Evolutionary conservation across 495 filamentous ascomycete species (phyloP).

Genomic region (Alectoria sarmentosa): DNA sequence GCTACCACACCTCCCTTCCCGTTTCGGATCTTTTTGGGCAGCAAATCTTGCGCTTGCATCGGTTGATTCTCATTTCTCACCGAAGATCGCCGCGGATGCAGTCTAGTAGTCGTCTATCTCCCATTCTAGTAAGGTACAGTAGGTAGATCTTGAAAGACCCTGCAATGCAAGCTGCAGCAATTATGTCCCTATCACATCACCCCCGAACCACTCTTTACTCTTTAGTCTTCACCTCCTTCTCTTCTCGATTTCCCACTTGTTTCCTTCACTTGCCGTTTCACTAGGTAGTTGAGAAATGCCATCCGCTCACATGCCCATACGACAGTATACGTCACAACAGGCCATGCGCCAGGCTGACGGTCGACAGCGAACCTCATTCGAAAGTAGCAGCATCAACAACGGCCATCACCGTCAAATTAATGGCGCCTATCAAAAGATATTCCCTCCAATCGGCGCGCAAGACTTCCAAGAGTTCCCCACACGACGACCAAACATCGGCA

Average conservation of each 20-base stretch:
- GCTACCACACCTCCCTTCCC: background rate
- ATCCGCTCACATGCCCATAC: constrained; percentile 15
- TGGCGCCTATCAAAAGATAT: constrained; percentile 22
- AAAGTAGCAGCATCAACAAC: constrained; percentile 3
- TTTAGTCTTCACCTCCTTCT: background rate
- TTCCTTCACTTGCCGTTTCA: background rate
- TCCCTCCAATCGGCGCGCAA: constrained; percentile 20
- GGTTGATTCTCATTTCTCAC: background rate
- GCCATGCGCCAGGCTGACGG: constrained; percentile 17
- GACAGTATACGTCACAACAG: constrained; percentile 18
- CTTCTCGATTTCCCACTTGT: background rate
- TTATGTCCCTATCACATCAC: background rate
- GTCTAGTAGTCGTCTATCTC: background rate
- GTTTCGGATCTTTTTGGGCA: background rate
- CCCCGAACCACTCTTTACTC: background rate
- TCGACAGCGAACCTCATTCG: constrained; percentile 15
- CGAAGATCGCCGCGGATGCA: background rate
- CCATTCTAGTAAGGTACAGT: no score
- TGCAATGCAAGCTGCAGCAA: background rate
- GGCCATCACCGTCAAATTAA: constrained; percentile 12
- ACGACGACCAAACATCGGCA: constrained; percentile 12
- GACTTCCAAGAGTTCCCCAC: constrained; percentile 22
- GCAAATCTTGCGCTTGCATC: background rate
- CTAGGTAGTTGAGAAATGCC: constrained; percentile 8
- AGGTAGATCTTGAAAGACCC: background rate